Conservation (phyloP, 768 basidiomycete species). For the Scleroderma citrinum region DNA sequence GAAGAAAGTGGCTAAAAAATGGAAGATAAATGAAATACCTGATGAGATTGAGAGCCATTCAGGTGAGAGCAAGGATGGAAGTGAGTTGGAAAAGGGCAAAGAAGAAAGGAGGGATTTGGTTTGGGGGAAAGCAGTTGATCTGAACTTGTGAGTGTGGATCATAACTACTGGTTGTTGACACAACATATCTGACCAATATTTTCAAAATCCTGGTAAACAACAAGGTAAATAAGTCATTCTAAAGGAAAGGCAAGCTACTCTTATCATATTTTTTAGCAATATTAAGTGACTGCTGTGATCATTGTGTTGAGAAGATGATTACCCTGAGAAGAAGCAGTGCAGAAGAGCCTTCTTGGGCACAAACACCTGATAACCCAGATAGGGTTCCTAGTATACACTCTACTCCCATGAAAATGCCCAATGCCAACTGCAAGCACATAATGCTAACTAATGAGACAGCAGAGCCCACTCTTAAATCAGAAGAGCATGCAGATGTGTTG, state of each 20-base stretch:
- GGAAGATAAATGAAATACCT: too few species aligned
- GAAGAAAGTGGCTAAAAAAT: too few species aligned
- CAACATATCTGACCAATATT: constrained; percentile 26
- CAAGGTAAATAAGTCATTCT: too few species aligned
- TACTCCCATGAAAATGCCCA: constrained; percentile 9
- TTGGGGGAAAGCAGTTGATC: constrained; percentile 30
- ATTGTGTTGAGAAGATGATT: not conserved
- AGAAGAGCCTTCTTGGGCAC: too few species aligned
- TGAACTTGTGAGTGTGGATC: constrained; percentile 25
- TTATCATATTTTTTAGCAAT: not conserved
- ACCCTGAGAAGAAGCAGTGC: too few species aligned
- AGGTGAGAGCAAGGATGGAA: too few species aligned
- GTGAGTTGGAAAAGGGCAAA: too few species aligned
- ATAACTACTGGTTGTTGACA: constrained; percentile 21
- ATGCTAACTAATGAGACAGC: constrained; percentile 10
- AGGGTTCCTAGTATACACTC: not conserved
- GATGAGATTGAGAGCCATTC: too few species aligned
- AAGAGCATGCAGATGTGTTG: too few species aligned
- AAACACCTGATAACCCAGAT: not conserved
- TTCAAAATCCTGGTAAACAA: constrained; percentile 21
- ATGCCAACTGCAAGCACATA: constrained; percentile 19
- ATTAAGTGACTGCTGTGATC: not conserved
- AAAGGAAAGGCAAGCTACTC: constrained; percentile 11
- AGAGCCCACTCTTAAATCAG: not conserved
- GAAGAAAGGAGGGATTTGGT: not conserved